Evolutionary conservation across 1,284 basidiomycete species (phyloP).

Genomic region (Ganoderma sp.): DNA sequence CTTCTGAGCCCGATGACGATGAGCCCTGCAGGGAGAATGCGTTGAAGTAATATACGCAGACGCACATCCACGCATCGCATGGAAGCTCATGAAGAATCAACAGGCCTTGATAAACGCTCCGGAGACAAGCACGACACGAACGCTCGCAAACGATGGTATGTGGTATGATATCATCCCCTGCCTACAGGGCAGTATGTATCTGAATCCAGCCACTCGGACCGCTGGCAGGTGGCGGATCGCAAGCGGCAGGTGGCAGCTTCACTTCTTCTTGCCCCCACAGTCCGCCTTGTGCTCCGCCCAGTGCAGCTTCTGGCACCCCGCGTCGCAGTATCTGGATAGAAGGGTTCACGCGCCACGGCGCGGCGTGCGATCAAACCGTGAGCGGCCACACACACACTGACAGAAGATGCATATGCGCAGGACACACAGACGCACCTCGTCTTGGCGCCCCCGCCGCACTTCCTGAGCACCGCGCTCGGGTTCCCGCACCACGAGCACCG

Average conservation of each 20-base stretch:
- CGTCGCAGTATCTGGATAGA: constrained; percentile 55
- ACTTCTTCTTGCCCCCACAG: constrained; percentile 21
- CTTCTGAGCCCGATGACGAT: not conserved
- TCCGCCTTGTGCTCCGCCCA: constrained; percentile 45
- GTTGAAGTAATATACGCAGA: not conserved
- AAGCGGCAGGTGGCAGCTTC: not conserved
- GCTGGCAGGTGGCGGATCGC: no score
- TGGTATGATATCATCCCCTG: not conserved
- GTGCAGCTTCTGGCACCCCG: constrained; percentile 54
- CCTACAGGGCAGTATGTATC: not conserved
- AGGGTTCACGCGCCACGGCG: not conserved
- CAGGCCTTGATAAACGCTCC: not conserved
- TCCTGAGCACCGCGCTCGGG: no score
- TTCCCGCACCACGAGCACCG: constrained; percentile 47
- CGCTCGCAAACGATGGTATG: not conserved
- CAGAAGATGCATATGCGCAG: no score
- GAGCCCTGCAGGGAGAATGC: not conserved
- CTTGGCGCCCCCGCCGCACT: no score
- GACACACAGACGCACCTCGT: no score
- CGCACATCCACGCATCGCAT: not conserved
- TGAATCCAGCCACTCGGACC: not conserved
- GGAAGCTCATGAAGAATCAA: not conserved
- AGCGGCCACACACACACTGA: constrained; percentile 32
- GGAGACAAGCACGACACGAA: not conserved
- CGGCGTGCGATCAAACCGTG: constrained; percentile 3